Conservation (phyloP, 192 early-diverging fungal genomes). For the Coemansia aciculifera region DNA sequence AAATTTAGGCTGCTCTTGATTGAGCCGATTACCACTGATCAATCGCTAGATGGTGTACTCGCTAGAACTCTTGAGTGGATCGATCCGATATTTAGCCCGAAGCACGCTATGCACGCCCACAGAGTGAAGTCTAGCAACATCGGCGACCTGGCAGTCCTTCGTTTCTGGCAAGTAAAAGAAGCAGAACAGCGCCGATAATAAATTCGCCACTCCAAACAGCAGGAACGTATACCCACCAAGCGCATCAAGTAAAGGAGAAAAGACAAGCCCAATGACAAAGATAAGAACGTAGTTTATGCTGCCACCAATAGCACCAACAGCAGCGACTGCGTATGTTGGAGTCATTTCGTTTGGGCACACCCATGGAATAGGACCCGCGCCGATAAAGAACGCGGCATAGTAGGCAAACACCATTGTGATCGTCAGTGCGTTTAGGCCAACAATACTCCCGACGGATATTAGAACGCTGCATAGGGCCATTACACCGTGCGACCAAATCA, state of each 20-base stretch:
- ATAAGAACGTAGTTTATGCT: slow-evolving; percentile 64
- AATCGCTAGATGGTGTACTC: neutral
- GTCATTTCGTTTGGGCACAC: slow-evolving; percentile 70
- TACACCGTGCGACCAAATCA: slow-evolving; percentile 62
- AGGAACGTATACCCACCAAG: slow-evolving; percentile 56
- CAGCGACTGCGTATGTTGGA: slow-evolving; percentile 69
- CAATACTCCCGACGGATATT: slow-evolving; percentile 61
- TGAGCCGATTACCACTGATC: neutral
- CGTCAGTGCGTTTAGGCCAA: slow-evolving; percentile 49
- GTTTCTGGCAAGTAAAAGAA: slow-evolving; percentile 75
- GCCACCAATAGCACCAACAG: slow-evolving; percentile 65
- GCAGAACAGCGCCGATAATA: slow-evolving; percentile 59
- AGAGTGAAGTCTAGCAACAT: slow-evolving; percentile 50
- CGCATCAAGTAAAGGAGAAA: slow-evolving; percentile 48
- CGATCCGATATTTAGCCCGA: slow-evolving; percentile 11
- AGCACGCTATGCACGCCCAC: slow-evolving; percentile 46
- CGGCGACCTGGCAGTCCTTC: slow-evolving; percentile 66
- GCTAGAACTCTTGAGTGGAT: neutral
- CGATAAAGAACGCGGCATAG: slow-evolving; percentile 68
- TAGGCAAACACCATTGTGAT: slow-evolving; percentile 67
- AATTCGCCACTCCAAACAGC: slow-evolving; percentile 64
- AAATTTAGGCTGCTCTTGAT: slow-evolving; percentile 7
- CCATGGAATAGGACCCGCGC: slow-evolving; percentile 80
- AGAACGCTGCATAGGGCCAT: slow-evolving; percentile 61
- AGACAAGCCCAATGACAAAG: slow-evolving; percentile 59